phyloP scores from a whole-genome alignment of 805 yeast species.

The Debaryomyces maramus region DNA sequence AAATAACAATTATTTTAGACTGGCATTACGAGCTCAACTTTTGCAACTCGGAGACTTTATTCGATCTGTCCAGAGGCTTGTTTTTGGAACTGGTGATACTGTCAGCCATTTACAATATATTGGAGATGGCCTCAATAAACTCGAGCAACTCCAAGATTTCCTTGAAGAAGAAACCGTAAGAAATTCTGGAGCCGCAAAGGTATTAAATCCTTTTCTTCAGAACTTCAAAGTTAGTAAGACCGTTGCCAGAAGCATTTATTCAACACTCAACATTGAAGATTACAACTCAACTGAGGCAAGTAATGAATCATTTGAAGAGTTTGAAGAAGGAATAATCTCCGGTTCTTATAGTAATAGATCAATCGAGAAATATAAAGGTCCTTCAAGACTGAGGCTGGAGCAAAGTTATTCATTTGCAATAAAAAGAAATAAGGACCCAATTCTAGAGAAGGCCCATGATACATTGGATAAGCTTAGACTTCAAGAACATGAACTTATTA shows the following conservation, averaged over 20 bases:
- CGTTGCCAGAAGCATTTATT: conserved; percentile 43
- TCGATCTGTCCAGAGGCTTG: conserved; percentile 55
- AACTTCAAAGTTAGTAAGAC: conserved; percentile 39
- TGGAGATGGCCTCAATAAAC: conserved; percentile 30
- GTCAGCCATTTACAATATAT: conserved; percentile 30
- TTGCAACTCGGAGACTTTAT: conserved; percentile 55
- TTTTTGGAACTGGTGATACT: conserved; percentile 35
- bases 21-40: conserved; percentile 33
- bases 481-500: conserved; percentile 26
- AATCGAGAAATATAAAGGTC: conserved; percentile 23
- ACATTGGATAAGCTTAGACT: conserved; percentile 23
- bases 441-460: conserved; percentile 34
- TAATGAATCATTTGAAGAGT: conserved; percentile 5
- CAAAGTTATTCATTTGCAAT: conserved; percentile 28
- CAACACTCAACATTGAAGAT: neutral
- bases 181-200: conserved; percentile 21
- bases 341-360: conserved; percentile 20
- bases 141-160: conserved; percentile 19
- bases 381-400: conserved; percentile 2
- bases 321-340: conserved; percentile 7
- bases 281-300: neutral
- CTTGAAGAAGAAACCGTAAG: conserved; percentile 14
- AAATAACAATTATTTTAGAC: conserved; percentile 19
- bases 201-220: conserved; percentile 20
- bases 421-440: conserved; percentile 32